Evolutionary conservation across 2,329 filamentous ascomycete species (phyloP).

Genomic region (Aspergillus amoenus): DNA sequence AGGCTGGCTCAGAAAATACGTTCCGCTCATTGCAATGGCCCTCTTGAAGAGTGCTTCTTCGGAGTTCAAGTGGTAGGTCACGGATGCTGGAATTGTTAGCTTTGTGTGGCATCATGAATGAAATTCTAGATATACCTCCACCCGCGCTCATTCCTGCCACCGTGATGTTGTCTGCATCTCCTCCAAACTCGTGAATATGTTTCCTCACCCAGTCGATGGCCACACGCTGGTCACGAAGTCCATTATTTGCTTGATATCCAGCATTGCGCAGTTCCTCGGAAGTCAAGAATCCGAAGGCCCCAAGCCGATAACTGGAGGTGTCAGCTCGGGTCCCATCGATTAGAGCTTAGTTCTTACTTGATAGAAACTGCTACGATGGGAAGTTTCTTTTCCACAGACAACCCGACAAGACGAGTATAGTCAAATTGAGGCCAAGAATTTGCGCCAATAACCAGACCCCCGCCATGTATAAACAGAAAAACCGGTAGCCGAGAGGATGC

Average conservation of each 20-base stretch:
- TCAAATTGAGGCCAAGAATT: constrained; percentile 57
- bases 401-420: constrained; percentile 44
- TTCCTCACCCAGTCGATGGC: constrained; percentile 41
- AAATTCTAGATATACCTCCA: constrained; percentile 23
- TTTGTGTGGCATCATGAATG: constrained; percentile 2
- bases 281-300: constrained; percentile 48
- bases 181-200: constrained; percentile 44
- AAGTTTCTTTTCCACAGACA: constrained; percentile 43
- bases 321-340: constrained; percentile 7
- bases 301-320: constrained; percentile 47
- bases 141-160: constrained; percentile 52
- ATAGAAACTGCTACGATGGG: constrained; percentile 50
- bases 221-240: constrained; percentile 50
- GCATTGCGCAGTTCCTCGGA: constrained; percentile 49
- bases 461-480: constrained; percentile 55
- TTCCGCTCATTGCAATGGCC: constrained; percentile 46
- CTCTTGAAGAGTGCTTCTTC: constrained; percentile 42
- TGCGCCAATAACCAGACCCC: constrained; percentile 51
- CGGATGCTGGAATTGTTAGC: constrained; percentile 23
- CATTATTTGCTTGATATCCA: constrained; percentile 48
- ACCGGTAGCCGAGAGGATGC: constrained; percentile 46
- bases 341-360: constrained; percentile 35
- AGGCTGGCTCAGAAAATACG: constrained; percentile 43
- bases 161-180: constrained; percentile 41
- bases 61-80: constrained; percentile 36